Conservation (phyloP, 1,284 basidiomycete genomes). For the Neolentinus lepideus region DNA sequence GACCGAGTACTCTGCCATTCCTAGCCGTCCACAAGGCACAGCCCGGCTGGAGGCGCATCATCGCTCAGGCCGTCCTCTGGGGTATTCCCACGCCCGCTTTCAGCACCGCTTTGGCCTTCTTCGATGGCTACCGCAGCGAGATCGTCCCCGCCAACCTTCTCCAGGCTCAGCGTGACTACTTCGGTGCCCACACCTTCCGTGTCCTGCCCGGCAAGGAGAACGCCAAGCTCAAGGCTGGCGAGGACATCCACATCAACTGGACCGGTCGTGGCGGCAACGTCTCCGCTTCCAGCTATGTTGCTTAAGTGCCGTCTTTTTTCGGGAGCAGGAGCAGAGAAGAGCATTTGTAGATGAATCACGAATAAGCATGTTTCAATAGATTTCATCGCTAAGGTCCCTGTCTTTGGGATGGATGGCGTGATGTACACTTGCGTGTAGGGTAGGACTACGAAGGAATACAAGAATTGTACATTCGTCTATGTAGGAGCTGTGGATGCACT, state of each 20-base stretch:
- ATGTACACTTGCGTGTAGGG: not conserved
- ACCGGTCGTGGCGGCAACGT: slow-evolving; percentile 92
- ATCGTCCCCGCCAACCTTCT: slow-evolving; percentile 91
- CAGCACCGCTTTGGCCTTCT: slow-evolving; percentile 97
- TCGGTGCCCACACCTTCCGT: slow-evolving; percentile 93
- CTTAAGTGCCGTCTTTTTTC: slow-evolving; percentile 38
- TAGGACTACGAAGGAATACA: not conserved
- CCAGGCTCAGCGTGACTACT: slow-evolving; percentile 94
- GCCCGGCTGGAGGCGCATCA: slow-evolving; percentile 96
- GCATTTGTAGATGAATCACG: not conserved
- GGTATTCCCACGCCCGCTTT: slow-evolving; percentile 96
- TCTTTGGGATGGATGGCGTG: not conserved
- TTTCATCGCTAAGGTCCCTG: not conserved
- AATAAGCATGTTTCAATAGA: slow-evolving; percentile 3
- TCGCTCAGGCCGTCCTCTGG: slow-evolving; percentile 96
- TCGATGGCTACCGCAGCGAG: slow-evolving; percentile 95
- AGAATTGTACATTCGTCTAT: not conserved
- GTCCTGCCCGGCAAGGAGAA: slow-evolving; percentile 89
- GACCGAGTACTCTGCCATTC: not conserved
- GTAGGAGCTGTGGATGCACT: not conserved
- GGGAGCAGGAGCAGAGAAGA: not conserved
- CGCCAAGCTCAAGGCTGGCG: slow-evolving; percentile 67
- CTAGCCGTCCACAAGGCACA: slow-evolving; percentile 89
- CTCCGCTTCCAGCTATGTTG: slow-evolving; percentile 87
- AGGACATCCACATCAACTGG: slow-evolving; percentile 93